phyloP scores from a whole-genome alignment of 805 yeast genomes.

The Barnettozyma sucrosica region DNA sequence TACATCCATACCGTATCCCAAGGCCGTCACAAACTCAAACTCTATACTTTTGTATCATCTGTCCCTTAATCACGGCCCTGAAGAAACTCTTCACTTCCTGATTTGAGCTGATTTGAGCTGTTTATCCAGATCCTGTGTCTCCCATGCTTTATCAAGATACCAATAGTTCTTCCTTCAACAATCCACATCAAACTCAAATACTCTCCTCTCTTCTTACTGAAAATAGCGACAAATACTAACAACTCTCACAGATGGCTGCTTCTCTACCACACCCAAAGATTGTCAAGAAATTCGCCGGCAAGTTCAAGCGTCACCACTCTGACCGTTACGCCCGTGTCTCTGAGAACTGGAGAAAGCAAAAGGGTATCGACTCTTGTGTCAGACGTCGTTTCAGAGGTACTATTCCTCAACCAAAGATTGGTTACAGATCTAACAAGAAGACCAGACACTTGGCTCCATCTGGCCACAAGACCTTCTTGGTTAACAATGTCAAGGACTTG shows the following conservation, averaged over 20 bases:
- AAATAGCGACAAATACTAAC: slow-evolving; percentile 20
- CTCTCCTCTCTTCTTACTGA: background rate
- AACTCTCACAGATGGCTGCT: slow-evolving; percentile 76
- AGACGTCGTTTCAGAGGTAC: slow-evolving; percentile 99
- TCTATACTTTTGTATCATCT: too few relatives aligned
- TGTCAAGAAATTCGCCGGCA: slow-evolving; percentile 98
- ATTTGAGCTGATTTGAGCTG: too few relatives aligned
- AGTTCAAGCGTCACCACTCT: slow-evolving; percentile 99
- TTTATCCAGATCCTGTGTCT: too few relatives aligned
- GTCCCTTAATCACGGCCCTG: too few relatives aligned
- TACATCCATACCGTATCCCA: background rate
- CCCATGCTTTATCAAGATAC: too few relatives aligned
- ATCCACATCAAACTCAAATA: background rate
- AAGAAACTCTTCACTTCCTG: too few relatives aligned
- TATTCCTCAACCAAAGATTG: slow-evolving; percentile 98
- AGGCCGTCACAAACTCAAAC: background rate
- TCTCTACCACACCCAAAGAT: slow-evolving; percentile 98
- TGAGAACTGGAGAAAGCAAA: slow-evolving; percentile 99
- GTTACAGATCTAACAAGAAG: slow-evolving; percentile 99
- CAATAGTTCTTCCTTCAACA: background rate
- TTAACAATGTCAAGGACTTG: slow-evolving; percentile 87
- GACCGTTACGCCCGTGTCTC: slow-evolving; percentile 98
- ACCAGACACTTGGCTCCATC: slow-evolving; percentile 94
- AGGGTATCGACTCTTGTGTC: slow-evolving; percentile 99
- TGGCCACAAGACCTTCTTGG: slow-evolving; percentile 96